Evolutionary conservation across 2,329 filamentous ascomycete genomes (phyloP).

Genomic region (Pezicula radicicola): DNA sequence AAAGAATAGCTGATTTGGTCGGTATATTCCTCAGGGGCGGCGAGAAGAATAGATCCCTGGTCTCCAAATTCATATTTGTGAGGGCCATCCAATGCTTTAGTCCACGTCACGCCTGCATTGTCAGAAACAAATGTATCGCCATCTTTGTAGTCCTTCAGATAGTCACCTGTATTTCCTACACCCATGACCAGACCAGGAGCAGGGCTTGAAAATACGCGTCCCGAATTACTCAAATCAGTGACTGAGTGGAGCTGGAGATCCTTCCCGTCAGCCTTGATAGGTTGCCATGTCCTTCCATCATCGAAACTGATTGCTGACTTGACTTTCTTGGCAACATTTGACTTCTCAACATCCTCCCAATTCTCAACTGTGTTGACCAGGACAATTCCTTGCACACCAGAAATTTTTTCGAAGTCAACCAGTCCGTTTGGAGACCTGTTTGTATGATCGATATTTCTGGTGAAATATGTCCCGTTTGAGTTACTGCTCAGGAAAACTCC

Average conservation of each 20-base stretch:
- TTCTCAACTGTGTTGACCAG: conserved; percentile 89
- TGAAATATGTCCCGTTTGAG: conserved; percentile 95
- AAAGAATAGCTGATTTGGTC: conserved; percentile 72
- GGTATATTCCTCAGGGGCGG: conserved; percentile 68
- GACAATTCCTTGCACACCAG: conserved; percentile 87
- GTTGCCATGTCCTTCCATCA: conserved; percentile 82
- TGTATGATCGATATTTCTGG: conserved; percentile 85
- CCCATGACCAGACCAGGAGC: conserved; percentile 94
- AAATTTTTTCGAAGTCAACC: conserved; percentile 94
- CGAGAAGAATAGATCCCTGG: conserved; percentile 83
- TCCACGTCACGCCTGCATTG: conserved; percentile 86
- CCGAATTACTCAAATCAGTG: conserved; percentile 77
- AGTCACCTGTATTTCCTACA: conserved; percentile 82
- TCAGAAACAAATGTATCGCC: conserved; percentile 86
- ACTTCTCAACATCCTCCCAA: conserved; percentile 67
- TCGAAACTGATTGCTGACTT: conserved; percentile 89
- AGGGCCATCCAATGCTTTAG: conserved; percentile 68
- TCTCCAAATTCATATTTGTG: conserved; percentile 98
- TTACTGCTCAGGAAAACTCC: conserved; percentile 93
- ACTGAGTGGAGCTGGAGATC: conserved; percentile 88
- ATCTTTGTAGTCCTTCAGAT: conserved; percentile 67
- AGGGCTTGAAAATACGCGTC: conserved; percentile 87
- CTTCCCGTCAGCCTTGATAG: conserved; percentile 62
- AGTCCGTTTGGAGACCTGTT: conserved; percentile 74
- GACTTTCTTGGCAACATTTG: conserved; percentile 60